Evolutionary conservation across 139 green algal genomes (phyloP).

Genomic region (Asterochloris erici): DNA sequence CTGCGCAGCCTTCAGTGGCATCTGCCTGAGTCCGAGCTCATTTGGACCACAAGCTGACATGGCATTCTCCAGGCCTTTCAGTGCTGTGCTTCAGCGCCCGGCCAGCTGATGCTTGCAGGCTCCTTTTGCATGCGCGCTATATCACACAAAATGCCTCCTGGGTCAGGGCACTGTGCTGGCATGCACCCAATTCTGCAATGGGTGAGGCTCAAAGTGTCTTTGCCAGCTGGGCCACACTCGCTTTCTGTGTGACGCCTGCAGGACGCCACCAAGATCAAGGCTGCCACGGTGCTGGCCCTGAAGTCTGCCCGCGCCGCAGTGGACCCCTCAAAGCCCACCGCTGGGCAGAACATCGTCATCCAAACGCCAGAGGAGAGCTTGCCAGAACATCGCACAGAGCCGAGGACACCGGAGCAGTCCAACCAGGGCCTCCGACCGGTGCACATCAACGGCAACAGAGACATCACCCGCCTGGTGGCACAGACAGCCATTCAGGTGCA

Average conservation of each 20-base stretch:
- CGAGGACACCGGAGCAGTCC: neutral
- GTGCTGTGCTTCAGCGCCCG: too few relatives aligned
- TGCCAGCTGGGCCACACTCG: too few relatives aligned
- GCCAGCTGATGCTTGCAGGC: too few relatives aligned
- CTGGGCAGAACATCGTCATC: slow-evolving; percentile 22
- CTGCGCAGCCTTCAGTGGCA: too few relatives aligned
- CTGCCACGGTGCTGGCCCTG: slow-evolving; percentile 34
- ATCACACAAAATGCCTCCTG: too few relatives aligned
- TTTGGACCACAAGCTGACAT: too few relatives aligned
- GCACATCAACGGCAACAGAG: slow-evolving; percentile 11
- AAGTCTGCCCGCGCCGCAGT: slow-evolving; percentile 22
- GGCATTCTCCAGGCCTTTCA: too few relatives aligned
- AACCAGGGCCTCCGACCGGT: slow-evolving; percentile 18
- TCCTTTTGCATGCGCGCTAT: too few relatives aligned
- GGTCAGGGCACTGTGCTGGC: too few relatives aligned
- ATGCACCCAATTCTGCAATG: too few relatives aligned
- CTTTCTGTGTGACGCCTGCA: neutral
- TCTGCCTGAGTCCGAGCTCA: too few relatives aligned
- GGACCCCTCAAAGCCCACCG: slow-evolving; percentile 19
- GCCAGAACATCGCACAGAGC: neutral
- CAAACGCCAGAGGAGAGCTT: slow-evolving; percentile 17
- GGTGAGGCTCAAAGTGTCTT: too few relatives aligned
- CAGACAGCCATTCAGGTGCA: slow-evolving; percentile 27
- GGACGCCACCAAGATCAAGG: slow-evolving; percentile 31
- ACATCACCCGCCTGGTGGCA: slow-evolving; percentile 24